Base-by-base conservation (phyloP, 768 basidiomycete species). In the Russula vinacea region DNA sequence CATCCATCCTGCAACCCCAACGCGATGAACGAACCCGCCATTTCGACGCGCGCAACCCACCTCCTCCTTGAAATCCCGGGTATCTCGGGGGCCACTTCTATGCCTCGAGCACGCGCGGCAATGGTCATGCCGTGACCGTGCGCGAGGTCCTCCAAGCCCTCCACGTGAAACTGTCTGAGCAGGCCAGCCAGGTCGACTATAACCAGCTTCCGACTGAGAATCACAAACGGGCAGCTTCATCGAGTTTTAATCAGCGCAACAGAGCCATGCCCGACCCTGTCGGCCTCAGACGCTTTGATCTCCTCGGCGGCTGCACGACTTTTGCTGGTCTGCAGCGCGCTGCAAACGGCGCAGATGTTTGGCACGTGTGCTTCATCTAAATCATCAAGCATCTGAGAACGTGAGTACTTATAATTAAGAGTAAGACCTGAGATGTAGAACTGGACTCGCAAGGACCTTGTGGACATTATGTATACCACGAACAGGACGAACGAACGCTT, bases 61-160 rank as follows among this genome's bases (percentile, higher is more conserved):
- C 53, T 67, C 40, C 22, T 67, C n/a, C 62, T 67, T 42, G 62
- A 64, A 33, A 42, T 67, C 19, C 66, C 66, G 1, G 66, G 66
- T 16, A 13, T 58, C 49, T 56, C 58, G 3, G 55, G 64, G 63
- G 62, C 17, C 35, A 26, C 29, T 67, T 67, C 54, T 64, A 67
- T 24, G 66, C 62, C 13, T 54, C 56, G 22, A 55, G 54, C 47
- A 26, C 40, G 6, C 56, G 22, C 17, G 57, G 53, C n/a, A 26
- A 5, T 13, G 56, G 51, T 1, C 56, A 64, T 37, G 49, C 59
- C 49, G 59, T 67, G 24, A 67, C 63, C 42, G 66, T 67, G 62
- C 53, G 58, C 55, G 62, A 67, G 14, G 63, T 67, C 4, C 49
- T 67, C 44, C 16, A 67, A 8, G 66, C 62, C 17, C 24, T 67